Evolutionary conservation across 2,329 filamentous ascomycete genomes (phyloP).

Genomic region (Juglanconis oblonga): DNA sequence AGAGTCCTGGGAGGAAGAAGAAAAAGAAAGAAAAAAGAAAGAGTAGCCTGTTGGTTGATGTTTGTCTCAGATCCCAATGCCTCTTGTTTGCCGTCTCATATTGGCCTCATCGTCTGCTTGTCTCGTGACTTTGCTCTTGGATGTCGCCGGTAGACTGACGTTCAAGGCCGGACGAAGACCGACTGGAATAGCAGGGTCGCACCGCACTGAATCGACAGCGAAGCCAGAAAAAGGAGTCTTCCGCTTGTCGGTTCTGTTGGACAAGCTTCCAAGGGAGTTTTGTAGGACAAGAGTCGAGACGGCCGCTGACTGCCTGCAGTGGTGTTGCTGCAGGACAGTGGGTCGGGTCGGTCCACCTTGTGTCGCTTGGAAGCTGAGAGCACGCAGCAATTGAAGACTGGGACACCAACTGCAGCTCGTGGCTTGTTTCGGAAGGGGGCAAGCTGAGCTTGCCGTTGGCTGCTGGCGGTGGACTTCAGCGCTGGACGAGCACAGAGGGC

Average conservation of each 20-base stretch:
- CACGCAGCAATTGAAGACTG: not conserved
- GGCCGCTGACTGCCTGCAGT: not conserved
- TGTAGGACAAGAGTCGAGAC: not conserved
- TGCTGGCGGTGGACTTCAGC: no score
- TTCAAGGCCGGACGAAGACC: not conserved
- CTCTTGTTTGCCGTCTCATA: not conserved
- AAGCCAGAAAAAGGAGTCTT: not conserved
- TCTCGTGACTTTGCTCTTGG: not conserved
- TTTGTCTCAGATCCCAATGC: not conserved
- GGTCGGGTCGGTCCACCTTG: not conserved
- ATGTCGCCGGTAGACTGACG: not conserved
- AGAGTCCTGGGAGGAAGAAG: not conserved
- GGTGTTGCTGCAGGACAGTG: not conserved
- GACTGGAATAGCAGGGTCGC: not conserved
- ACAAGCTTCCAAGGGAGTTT: not conserved
- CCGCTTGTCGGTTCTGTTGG: not conserved
- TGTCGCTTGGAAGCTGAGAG: not conserved
- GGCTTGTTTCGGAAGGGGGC: not conserved
- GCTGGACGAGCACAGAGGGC: no score
- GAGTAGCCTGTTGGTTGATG: not conserved
- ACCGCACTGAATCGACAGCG: not conserved
- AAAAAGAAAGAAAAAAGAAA: not conserved
- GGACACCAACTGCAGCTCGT: not conserved
- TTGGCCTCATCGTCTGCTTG: not conserved
- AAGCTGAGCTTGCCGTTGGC: no score